Percentiles rank a stretch among this genome's conserved stretches.
Evolutionary conservation across 106 monocot species (phyloP).

Genomic region (Vanilla planifolia): DNA sequence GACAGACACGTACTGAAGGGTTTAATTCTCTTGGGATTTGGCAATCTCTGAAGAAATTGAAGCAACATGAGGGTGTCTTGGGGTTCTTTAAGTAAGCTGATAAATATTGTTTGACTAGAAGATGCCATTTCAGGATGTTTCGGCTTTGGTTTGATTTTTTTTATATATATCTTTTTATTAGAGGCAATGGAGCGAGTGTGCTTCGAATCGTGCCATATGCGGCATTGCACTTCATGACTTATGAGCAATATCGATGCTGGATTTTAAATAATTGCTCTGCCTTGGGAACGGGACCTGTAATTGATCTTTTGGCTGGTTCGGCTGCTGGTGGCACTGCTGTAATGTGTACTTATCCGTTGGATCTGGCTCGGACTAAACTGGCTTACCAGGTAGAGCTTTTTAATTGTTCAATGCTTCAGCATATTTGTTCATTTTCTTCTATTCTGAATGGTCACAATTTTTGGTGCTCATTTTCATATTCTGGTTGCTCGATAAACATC

Average conservation of each 20-base stretch:
- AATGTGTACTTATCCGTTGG: conserved; percentile 91
- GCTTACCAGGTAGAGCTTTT: conserved; percentile 97
- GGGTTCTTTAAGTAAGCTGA: conserved; percentile 83
- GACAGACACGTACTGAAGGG: conserved; percentile 68
- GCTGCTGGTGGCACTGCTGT: conserved; percentile 96
- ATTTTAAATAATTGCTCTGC: conserved; percentile 70
- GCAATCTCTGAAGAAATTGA: conserved; percentile 63
- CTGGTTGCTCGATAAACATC: too few species aligned
- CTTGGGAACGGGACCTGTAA: conserved; percentile 64
- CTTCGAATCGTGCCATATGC: conserved; percentile 94
- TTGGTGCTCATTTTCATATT: too few species aligned
- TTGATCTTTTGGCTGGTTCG: conserved; percentile 94
- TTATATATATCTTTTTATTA: conserved; percentile 17
- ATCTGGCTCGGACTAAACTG: conserved; percentile 88
- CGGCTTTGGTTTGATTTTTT: not conserved
- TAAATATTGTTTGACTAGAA: too few species aligned
- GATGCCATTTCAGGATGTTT: too few species aligned
- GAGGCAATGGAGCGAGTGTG: conserved; percentile 96
- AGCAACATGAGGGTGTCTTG: conserved; percentile 62
- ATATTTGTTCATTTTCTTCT: too few species aligned
- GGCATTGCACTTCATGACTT: conserved; percentile 88
- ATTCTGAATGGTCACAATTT: too few species aligned
- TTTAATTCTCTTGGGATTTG: conserved; percentile 75
- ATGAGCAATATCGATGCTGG: conserved; percentile 79
- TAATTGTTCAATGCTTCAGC: too few species aligned